A percentile compares a stretch with the other conserved stretches of the same genome.
Conservation (phyloP, 768 basidiomycete genomes). For the Infundibulicybe gibba region DNA sequence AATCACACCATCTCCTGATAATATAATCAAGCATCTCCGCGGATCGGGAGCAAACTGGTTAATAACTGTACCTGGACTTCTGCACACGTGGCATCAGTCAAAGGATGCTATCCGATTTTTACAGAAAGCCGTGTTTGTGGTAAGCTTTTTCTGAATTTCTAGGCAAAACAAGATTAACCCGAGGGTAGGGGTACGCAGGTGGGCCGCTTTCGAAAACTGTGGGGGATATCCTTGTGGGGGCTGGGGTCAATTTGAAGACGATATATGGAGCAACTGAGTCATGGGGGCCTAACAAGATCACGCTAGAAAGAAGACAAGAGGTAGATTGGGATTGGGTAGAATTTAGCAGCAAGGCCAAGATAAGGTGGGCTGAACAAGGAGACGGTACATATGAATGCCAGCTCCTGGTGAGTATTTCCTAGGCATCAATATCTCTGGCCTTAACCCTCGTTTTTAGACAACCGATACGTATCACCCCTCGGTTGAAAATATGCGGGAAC, state of each 20-base stretch:
- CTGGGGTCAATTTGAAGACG: conserved; percentile 27
- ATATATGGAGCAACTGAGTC: conserved; percentile 38
- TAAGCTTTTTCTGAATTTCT: conserved; percentile 11
- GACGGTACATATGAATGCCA: conserved; percentile 36
- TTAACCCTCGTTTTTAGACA: conserved; percentile 14
- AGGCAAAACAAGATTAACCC: not conserved
- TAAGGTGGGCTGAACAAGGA: conserved; percentile 31
- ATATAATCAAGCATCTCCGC: conserved; percentile 29
- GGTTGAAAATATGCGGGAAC: conserved; percentile 22
- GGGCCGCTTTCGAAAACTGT: conserved; percentile 30
- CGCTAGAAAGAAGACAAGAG: conserved; percentile 11
- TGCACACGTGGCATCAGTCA: conserved; percentile 33
- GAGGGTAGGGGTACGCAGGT: conserved; percentile 26
- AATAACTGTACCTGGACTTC: conserved; percentile 31
- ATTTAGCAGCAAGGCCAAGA: conserved; percentile 17
- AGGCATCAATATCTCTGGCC: not conserved
- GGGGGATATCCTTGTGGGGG: conserved; percentile 27
- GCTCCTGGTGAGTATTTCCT: conserved; percentile 23
- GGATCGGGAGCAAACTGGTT: conserved; percentile 23
- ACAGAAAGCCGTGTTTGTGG: conserved; percentile 19
- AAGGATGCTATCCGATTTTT: conserved; percentile 19
- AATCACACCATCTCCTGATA: conserved; percentile 32
- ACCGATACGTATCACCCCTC: conserved; percentile 25
- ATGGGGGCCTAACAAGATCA: conserved; percentile 14
- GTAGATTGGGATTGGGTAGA: conserved; percentile 27